Evolutionary conservation across 2,329 filamentous ascomycete species (phyloP), one percentile per base, ranked within the genome.

Genomic region (Xylaria sp.): DNA sequence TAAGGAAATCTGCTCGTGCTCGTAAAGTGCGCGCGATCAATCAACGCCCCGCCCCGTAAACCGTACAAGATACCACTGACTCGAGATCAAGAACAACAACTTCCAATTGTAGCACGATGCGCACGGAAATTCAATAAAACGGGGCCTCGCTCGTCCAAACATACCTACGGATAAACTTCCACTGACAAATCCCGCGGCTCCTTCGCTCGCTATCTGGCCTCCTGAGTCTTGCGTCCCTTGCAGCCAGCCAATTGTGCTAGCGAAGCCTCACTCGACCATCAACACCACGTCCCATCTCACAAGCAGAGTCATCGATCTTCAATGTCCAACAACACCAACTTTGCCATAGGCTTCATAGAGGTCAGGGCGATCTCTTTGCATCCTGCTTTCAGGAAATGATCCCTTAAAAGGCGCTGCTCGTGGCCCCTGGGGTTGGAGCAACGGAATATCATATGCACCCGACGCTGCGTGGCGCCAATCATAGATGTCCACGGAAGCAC

Each of bases 391-490:
- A 49, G 42, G 23, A 30, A 55, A 53, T 8, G 11, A 23, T 35
- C 10, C n/a, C 52, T 44, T 19, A 37, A 5, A 42, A 10, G 10
- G 16, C 8, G 4, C 23, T n/a, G n/a, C 49, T 7, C 35, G 35
- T 51, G 42, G 53, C 51, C 56, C 48, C 52, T 49, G 35, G 23
- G 11, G 37, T 52, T 46, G 16, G 54, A 56, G 42, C 16, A 48
- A 44, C 30, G 50, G 53, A 48, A 51, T 51, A 44, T 54, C 18
- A 19, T 47, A 59, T 56, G 56, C 61, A 57, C 52, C 59, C 59
- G 39, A 59, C 52, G 53, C 35, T 52, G 48, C 39, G 42, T 55
- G 30, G 57, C 42, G 55, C 52, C 58, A 46, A 34, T 42, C 46
- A 53, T 55, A 30, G 48, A 50, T 50, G 51, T 59, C 50, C 11